These are phyloP conservation scores for Yamadazyma sp. DNA, from an alignment of 1,139 yeast species.

Conservation along the genomic window DNA sequence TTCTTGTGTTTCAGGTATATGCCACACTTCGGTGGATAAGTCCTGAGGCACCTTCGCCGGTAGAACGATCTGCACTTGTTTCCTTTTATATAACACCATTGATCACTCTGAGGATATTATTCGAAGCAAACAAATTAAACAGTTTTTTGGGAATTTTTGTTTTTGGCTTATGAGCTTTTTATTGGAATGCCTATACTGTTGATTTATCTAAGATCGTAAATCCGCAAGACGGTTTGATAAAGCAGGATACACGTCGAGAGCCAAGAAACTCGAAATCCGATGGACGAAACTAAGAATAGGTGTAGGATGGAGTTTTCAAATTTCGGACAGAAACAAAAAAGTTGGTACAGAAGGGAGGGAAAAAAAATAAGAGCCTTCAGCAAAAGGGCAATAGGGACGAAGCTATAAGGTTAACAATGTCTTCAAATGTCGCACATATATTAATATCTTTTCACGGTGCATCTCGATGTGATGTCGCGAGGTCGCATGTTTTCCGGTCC, in stretches of 20 bases:
- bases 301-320: too few species aligned
- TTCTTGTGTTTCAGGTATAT: slow-evolving; percentile 81
- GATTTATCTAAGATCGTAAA: too few species aligned
- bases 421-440: not conserved
- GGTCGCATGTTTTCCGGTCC: not conserved
- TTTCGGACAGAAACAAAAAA: not conserved
- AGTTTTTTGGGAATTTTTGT: not conserved
- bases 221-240: too few species aligned
- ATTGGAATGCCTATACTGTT: too few species aligned
- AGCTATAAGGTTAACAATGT: slow-evolving; percentile 2
- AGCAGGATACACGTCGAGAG: too few species aligned
- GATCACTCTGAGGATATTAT: too few species aligned
- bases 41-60: slow-evolving; percentile 60
- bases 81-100: slow-evolving; percentile 73
- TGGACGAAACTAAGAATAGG: too few species aligned
- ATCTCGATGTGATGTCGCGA: not conserved
- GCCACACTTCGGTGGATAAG: slow-evolving; percentile 62
- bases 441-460: not conserved
- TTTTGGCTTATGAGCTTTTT: not conserved
- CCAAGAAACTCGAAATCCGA: too few species aligned
- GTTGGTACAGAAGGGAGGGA: not conserved
- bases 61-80: slow-evolving; percentile 59
- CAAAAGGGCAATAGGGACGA: slow-evolving; percentile 3
- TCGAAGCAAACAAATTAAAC: too few species aligned
- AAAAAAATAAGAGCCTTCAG: not conserved